Evolutionary conservation across 225 moss, liverwort and hornwort genomes (phyloP), one percentile per base, ranked within the genome.

Genomic region (Sphagnum tenellum): DNA sequence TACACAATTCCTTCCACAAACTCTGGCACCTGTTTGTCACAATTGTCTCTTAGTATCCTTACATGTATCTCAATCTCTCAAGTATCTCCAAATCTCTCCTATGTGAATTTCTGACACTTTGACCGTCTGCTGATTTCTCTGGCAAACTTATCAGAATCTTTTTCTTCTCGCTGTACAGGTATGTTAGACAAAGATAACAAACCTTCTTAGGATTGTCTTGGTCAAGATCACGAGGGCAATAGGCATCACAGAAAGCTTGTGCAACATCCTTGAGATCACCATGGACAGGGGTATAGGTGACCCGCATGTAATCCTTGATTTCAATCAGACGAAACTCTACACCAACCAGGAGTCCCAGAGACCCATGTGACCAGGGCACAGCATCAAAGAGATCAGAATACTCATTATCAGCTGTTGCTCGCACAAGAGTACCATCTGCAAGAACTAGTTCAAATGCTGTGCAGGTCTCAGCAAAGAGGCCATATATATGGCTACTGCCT

Each of bases 391-490:
- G 78, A 59, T 82, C 86, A 0, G 79, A 64, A 14, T 73, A 60
- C 55, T 80, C 82, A 46, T 87, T 87, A 7, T 69, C 65, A 3
- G 77, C 73, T 3, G 86, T 87, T 29, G 82, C 82, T 54, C 82
- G 71, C 4, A 87, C 82, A 53, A 87, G 8, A 10, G 46, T 48
- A 7, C 86, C 86, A 54, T 87, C 78, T 3, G n/a, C 72, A 45
- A 87, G 58, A 8, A 87, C 82, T 71, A 87, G 57, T 67, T 87
- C 86, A 12, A 77, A 82, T 5, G 86, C 86, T 8, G 77, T 78
- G 82, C 86, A 87, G 3, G 86, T 82, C 75, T 87, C 86, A 3
- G 86, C 80, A 46, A 87, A 87, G 9, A 87, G 59, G 12, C 86
- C 86, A 53, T 80, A 69, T 12, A 87, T 80, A 54, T 87, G 86